Conservation (phyloP, 768 basidiomycete species). For the Leccinum longicurvipes region DNA sequence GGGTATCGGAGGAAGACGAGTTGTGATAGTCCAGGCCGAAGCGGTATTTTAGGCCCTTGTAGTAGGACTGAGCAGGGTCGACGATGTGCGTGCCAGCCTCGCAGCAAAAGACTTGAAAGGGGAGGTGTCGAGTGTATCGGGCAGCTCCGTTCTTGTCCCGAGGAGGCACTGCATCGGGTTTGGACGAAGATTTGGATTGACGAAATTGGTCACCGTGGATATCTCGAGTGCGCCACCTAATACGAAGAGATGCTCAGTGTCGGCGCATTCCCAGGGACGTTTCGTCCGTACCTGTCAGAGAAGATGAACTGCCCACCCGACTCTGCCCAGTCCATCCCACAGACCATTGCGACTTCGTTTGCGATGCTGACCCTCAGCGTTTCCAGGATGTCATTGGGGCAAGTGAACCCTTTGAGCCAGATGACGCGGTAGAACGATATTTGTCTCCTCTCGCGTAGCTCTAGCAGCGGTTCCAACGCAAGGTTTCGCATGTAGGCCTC, state of each 20-base stretch:
- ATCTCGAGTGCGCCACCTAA: conserved; percentile 94
- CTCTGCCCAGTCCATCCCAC: conserved; percentile 99
- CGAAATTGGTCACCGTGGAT: conserved; percentile 98
- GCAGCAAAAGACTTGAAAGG: conserved; percentile 99
- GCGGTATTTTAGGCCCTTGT: conserved; percentile 83
- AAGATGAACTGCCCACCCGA: conserved; percentile 97
- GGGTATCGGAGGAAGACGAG: no score
- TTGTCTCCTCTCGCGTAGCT: conserved; percentile 70
- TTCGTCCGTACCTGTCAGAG: conserved; percentile 75
- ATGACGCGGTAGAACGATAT: conserved; percentile 89
- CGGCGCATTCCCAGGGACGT: no score
- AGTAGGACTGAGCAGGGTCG: conserved; percentile 94
- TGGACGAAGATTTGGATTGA: conserved; percentile 91
- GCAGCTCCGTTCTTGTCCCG: conserved; percentile 78
- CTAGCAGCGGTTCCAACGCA: conserved; percentile 84
- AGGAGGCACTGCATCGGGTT: conserved; percentile 87
- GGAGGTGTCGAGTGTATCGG: conserved; percentile 88
- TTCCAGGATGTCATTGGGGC: conserved; percentile 96
- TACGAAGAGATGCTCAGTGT: not conserved
- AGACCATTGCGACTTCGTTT: conserved; percentile 97
- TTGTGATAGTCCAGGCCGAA: no score
- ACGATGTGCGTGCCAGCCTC: conserved; percentile 97
- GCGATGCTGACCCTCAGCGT: conserved; percentile 86
- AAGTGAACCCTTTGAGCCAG: conserved; percentile 99
- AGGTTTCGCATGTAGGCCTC: conserved; percentile 94